These are phyloP conservation scores for Clavulina sp. DNA, from an alignment of 768 basidiomycete species.

Conservation along the genomic window DNA sequence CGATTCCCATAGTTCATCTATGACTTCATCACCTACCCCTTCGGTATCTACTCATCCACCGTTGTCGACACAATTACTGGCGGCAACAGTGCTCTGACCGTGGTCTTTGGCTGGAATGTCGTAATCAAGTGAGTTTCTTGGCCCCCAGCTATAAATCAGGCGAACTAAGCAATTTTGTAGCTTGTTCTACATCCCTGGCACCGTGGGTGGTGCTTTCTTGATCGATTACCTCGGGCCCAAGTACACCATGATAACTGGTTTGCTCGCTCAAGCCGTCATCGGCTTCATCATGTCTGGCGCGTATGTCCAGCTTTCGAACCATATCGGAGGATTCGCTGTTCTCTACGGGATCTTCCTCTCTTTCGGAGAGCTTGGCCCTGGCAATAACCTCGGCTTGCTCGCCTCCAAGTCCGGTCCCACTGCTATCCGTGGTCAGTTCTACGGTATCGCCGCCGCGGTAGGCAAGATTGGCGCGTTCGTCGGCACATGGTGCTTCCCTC, in stretches of 20 bases:
- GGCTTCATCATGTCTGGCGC: conserved; percentile 85
- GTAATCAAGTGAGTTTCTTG: conserved; percentile 49
- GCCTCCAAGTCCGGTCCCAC: conserved; percentile 78
- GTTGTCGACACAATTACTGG: conserved; percentile 53
- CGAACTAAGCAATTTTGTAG: conserved; percentile 16
- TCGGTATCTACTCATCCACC: conserved; percentile 66
- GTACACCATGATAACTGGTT: conserved; percentile 4
- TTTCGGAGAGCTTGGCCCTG: conserved; percentile 73
- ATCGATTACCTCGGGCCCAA: conserved; percentile 21
- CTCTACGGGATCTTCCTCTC: conserved; percentile 83
- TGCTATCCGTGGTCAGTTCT: conserved; percentile 69
- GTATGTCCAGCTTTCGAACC: conserved; percentile 40
- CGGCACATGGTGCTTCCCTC: background rate
- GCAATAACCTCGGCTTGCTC: conserved; percentile 71
- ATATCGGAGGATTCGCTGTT: conserved; percentile 65
- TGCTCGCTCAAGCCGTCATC: conserved; percentile 48
- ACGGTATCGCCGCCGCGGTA: conserved; percentile 31
- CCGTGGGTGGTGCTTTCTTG: conserved; percentile 20
- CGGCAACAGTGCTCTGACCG: conserved; percentile 28
- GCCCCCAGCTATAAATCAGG: conserved; percentile 11
- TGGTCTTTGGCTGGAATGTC: conserved; percentile 70
- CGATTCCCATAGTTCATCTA: conserved; percentile 41
- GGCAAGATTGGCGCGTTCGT: conserved; percentile 51
- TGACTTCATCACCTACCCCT: conserved; percentile 57
- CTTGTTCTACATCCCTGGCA: conserved; percentile 50